Evolutionary conservation across 192 early-diverging fungal species (phyloP).

Genomic region (Rhizophagus prolifer): DNA sequence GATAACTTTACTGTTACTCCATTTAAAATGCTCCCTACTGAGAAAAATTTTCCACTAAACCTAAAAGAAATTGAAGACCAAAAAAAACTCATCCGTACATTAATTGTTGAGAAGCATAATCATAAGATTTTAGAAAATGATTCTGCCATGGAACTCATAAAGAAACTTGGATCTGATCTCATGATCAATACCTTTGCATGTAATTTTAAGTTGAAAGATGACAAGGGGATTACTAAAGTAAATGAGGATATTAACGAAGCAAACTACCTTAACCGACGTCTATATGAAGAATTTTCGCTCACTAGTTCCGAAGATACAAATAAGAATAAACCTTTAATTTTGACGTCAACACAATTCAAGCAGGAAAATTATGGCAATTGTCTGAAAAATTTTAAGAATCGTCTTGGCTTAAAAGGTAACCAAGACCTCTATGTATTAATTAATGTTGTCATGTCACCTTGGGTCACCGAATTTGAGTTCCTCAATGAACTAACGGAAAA

Average conservation of each 20-base stretch:
- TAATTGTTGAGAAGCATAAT: neutral
- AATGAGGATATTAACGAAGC: neutral
- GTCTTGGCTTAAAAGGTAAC: neutral
- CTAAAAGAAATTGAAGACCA: neutral
- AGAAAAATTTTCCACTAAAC: neutral
- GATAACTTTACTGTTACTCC: neutral
- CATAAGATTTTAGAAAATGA: neutral
- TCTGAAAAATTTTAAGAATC: slow-evolving; percentile 3
- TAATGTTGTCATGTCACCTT: slow-evolving; percentile 1
- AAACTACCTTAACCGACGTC: neutral
- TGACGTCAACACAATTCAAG: neutral
- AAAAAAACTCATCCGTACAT: neutral
- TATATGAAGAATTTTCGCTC: neutral
- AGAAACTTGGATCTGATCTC: slow-evolving; percentile 6
- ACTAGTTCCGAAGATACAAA: neutral
- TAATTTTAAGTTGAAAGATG: neutral
- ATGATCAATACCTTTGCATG: neutral
- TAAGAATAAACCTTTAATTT: neutral
- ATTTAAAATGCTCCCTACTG: slow-evolving; percentile 2
- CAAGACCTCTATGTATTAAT: neutral
- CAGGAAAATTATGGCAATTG: neutral
- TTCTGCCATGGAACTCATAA: neutral
- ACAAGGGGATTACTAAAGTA: neutral
- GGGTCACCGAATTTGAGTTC: neutral
- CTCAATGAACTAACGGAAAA: neutral